Base-by-base conservation (phyloP, 1,284 basidiomycete genomes). In the Rhizoctonia solani region DNA sequence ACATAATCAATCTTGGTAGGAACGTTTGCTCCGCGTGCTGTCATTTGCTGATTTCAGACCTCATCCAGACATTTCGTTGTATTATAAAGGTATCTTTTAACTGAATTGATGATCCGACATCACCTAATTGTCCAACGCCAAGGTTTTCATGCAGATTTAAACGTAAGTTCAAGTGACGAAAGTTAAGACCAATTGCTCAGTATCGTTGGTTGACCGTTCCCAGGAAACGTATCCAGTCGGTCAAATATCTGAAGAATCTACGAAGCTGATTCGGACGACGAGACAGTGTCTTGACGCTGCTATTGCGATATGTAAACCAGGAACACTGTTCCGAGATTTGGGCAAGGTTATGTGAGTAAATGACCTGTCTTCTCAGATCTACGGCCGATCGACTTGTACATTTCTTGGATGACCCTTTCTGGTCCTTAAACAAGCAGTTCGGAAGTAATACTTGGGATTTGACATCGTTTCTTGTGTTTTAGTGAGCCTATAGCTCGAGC, bases 131-230 rank as follows among this genome's bases (percentile, higher is more conserved):
- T 39, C 46, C 2, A 4, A 39, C 50, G 54, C 52, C 56, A 67
- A 89, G 92, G 94, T 37, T 92, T 87, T 78, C 95, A 98, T 78
- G 88, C 85, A 29, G 95, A 98, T 78, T 79, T 97, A 61, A 98
- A 98, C 76, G 95, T 85, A 49, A 63, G 58, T 23, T 19, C 58
- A 49, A 63, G 52, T 0, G 79, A 77, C 5, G 54, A 55, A 73
- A 71, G n/a, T 73, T 70, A 68, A 19, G 50, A 61, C 56, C 4
- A 23, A 23, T 13, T 41, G 13, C 29, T 50, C 1, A 16, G 52
- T 27, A 34, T 11, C 19, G 30, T 19, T 9, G n/a, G 23, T 53
- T 23, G 13, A 69, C 68, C 44, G 69, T 49, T 6, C 9, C 11
- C n/a, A 63, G 58, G 58, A 63, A 72, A 92, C 88, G 39, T 96